A percentile compares a stretch with the other conserved stretches of the same genome.
Conservation (phyloP, 2,329 filamentous ascomycete species). For the Chalaropsis thielavioides region DNA sequence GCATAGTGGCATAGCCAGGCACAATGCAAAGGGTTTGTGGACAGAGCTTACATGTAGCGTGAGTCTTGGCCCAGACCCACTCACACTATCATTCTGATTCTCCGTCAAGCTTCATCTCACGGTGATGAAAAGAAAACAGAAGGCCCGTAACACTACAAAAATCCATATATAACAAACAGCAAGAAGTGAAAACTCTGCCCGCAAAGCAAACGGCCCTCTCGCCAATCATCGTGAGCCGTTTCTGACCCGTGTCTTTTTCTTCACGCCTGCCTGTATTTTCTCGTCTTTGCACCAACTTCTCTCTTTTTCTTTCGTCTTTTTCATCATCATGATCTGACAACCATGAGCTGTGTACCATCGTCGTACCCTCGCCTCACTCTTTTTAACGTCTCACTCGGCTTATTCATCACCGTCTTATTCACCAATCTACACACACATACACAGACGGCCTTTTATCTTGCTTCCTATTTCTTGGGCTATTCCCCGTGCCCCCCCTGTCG, state of each 20-base stretch:
- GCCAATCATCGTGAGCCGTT: not conserved
- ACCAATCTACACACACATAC: no score
- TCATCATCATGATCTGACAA: not conserved
- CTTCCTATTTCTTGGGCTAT: not conserved
- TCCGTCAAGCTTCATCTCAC: not conserved
- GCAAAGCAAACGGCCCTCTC: not conserved
- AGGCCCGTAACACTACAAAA: not conserved
- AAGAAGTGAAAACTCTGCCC: not conserved
- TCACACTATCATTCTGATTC: not conserved
- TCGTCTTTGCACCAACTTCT: not conserved
- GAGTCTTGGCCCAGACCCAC: not conserved
- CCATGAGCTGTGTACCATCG: no score
- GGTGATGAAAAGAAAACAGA: no score
- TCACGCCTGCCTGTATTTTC: not conserved
- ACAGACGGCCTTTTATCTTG: not conserved
- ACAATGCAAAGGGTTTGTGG: not conserved
- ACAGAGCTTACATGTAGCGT: not conserved
- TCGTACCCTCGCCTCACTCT: no score
- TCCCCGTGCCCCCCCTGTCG: not conserved
- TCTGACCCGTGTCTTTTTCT: not conserved
- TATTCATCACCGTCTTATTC: not conserved
- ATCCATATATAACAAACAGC: not conserved
- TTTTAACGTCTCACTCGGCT: not conserved
- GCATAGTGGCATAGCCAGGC: not conserved
- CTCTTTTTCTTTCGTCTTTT: not conserved